Base-by-base conservation (phyloP, 305 asterid species). In the Solanum aculeatissimum region DNA sequence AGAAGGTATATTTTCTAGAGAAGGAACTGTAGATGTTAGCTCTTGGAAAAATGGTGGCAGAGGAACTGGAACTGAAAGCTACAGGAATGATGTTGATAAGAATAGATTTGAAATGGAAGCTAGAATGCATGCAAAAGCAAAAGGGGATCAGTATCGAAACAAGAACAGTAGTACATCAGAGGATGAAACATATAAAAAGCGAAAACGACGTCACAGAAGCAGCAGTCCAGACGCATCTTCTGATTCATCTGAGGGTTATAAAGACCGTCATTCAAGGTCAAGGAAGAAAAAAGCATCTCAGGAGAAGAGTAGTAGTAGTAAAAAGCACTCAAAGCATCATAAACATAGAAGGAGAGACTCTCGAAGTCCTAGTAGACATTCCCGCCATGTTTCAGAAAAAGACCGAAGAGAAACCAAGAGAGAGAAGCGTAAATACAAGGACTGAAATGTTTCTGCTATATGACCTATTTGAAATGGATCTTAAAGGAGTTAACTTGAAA, bases 281-380 rank as follows among this genome's bases (percentile, higher is more conserved):
- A 91, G 90, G 81, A 93, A 89, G 35, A 92, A 89, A 87, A 85
- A 87, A 42, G 84, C 89, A 42, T 85, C 90, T 18, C 84, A 88
- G 69, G 94, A 90, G 62, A 92, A 77, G 18, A 77, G 88, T 88
- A 91, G 95, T 85, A 91, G 95, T 86, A 90, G 92, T 87, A 89
- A 89, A 87, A 93, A 89, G 80, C 97, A 85, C 82, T 89, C 98
- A 42, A 95, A 94, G 91, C 97, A 94, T 87, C 91, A 84, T 77
- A 95, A 93, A 84, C 95, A 91, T 88, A 91, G 91, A 85, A 86
- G 91, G 85, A 89, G 90, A 84, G 94, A 91, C 62, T 91, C 97
- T 27, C 63, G 65, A 9, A 77, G 82, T 81, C 88, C 94, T 23
- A 82, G 88, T 69, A 91, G 91, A 91, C 70, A 81, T 84, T 92